These are phyloP conservation scores for Uromyces viciae-fabae DNA, from an alignment of 1,284 basidiomycete genomes.

Conservation along the genomic window DNA sequence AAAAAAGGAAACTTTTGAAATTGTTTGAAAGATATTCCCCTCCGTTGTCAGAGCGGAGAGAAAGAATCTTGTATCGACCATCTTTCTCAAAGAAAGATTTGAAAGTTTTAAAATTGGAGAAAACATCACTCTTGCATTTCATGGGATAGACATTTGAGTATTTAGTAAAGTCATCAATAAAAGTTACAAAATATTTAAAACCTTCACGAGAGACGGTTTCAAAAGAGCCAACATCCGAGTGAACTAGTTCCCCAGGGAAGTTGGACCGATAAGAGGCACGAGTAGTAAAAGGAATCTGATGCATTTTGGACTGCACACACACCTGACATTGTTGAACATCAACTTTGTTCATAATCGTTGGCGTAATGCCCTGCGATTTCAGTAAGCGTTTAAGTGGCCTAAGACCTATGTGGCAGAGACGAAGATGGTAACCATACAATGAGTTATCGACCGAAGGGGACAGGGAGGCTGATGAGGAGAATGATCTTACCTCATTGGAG, in stretches of 20 bases:
- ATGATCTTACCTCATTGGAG: too few relatives aligned
- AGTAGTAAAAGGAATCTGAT: neutral
- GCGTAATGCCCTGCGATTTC: neutral
- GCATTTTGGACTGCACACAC: neutral
- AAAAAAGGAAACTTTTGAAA: conserved; percentile 51
- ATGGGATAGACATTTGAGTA: neutral
- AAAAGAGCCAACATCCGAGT: neutral
- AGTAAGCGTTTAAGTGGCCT: neutral
- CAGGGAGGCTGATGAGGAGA: too few relatives aligned
- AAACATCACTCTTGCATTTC: neutral
- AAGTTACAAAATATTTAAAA: neutral
- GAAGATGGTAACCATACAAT: neutral
- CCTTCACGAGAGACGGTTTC: neutral
- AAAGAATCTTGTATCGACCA: conserved; percentile 52
- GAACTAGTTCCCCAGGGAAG: neutral
- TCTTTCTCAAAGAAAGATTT: conserved; percentile 51
- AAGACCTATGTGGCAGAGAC: neutral
- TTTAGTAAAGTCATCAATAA: neutral
- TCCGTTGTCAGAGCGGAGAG: conserved; percentile 54
- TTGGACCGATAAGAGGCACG: neutral
- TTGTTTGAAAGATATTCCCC: conserved; percentile 51
- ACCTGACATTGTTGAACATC: neutral
- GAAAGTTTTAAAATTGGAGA: conserved; percentile 52
- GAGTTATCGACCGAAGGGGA: too few relatives aligned
- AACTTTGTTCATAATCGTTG: neutral